Percentiles rank a stretch among this genome's conserved stretches.
Evolutionary conservation across 1,139 yeast genomes (phyloP).

Genomic region (Wickerhamiella pararugosa): DNA sequence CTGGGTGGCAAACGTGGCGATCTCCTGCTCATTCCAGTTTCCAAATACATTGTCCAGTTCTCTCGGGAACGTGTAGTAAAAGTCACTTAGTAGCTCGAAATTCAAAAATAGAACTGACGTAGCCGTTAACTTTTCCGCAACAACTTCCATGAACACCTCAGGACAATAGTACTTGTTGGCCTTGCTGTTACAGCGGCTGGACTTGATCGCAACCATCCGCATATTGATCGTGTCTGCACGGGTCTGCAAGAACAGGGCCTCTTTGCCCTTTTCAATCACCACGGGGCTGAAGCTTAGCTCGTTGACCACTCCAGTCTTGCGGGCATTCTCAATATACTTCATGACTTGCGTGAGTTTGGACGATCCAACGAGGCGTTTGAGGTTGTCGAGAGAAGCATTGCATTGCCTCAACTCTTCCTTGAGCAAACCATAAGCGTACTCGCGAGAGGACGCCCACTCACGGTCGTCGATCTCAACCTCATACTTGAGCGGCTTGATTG

Average conservation of each 20-base stretch:
- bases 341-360: conserved; percentile 72
- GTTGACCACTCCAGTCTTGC: conserved; percentile 36
- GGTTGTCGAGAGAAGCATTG: conserved; percentile 42
- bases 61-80: conserved; percentile 89
- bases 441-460: conserved; percentile 78
- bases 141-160: conserved; percentile 83
- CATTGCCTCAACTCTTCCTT: conserved; percentile 82
- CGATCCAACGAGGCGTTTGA: conserved; percentile 65
- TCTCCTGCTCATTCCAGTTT: conserved; percentile 53
- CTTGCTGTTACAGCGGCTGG: conserved; percentile 59
- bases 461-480: conserved; percentile 93
- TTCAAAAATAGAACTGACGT: conserved; percentile 88
- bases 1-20: conserved; percentile 84
- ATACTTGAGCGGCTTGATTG: conserved; percentile 93
- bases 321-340: conserved; percentile 43
- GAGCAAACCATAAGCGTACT: conserved; percentile 55
- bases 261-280: conserved; percentile 54
- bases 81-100: conserved; percentile 86
- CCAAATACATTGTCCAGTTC: conserved; percentile 67
- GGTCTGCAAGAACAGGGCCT: conserved; percentile 70
- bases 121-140: conserved; percentile 76
- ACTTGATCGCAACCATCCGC: conserved; percentile 63
- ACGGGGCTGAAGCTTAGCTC: conserved; percentile 65
- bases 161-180: conserved; percentile 87
- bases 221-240: conserved; percentile 57